These are phyloP conservation scores for Mucor racemosus DNA, from an alignment of 371 early-diverging fungal species.

Conservation along the genomic window DNA sequence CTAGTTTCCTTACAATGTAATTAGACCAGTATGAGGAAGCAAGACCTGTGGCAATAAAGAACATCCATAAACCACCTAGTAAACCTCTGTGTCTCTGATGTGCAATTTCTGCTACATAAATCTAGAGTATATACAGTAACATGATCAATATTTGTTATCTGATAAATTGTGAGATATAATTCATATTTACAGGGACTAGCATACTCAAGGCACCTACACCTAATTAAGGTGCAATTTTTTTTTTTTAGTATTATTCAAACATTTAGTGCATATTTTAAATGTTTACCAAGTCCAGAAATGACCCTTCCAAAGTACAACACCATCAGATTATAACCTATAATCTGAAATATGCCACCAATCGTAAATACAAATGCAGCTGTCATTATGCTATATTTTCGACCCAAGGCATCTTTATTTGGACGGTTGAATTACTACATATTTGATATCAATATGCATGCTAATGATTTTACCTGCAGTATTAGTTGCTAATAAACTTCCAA, in stretches of 20 bases:
- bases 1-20: slow-evolving; percentile 30
- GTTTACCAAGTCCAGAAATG: slow-evolving; percentile 38
- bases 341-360: slow-evolving; percentile 36
- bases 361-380: slow-evolving; percentile 24
- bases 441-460: background rate
- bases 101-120: slow-evolving; percentile 46
- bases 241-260: background rate
- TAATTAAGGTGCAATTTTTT: background rate
- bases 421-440: background rate
- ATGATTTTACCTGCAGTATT: slow-evolving; percentile 29
- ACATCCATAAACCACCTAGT: slow-evolving; percentile 40
- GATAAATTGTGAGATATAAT: background rate
- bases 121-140: slow-evolving; percentile 7
- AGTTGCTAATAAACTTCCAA: slow-evolving; percentile 36
- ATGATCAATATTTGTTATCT: background rate
- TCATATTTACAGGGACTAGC: slow-evolving; percentile 34
- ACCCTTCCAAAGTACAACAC: slow-evolving; percentile 36
- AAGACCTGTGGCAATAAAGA: slow-evolving; percentile 42
- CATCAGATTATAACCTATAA: slow-evolving; percentile 26
- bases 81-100: slow-evolving; percentile 36
- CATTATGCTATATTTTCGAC: slow-evolving; percentile 33
- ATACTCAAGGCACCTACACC: slow-evolving; percentile 39
- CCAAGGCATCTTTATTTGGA: slow-evolving; percentile 23
- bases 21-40: slow-evolving; percentile 46
- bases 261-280: background rate